Percentiles rank a stretch among this genome's conserved stretches.
Evolutionary conservation across 2,329 filamentous ascomycete species (phyloP).

Genomic region (Stagonosporopsis chrysanthemi): DNA sequence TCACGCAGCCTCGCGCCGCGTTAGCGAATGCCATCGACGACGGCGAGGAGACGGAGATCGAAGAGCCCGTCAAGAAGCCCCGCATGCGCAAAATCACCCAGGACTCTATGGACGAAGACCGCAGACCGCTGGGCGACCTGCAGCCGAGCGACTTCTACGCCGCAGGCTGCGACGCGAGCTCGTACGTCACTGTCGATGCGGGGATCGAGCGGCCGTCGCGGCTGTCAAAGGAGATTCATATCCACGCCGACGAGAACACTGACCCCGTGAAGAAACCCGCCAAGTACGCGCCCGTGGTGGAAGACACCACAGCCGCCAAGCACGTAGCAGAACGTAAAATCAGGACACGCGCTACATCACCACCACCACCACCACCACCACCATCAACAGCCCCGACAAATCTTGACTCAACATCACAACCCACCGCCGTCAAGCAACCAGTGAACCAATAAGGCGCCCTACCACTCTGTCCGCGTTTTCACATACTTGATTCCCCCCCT

Average conservation of each 20-base stretch:
- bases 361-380: too few species aligned
- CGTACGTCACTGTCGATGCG: slow-evolving; percentile 48
- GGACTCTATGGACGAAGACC: slow-evolving; percentile 53
- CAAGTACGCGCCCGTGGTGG: neutral
- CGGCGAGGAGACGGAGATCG: slow-evolving; percentile 24
- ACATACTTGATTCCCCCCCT: neutral
- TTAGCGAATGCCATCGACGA: slow-evolving; percentile 18
- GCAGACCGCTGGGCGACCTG: slow-evolving; percentile 48
- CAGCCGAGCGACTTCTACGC: slow-evolving; percentile 49
- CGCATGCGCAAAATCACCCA: slow-evolving; percentile 38
- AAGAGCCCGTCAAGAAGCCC: slow-evolving; percentile 38
- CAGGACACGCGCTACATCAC: neutral
- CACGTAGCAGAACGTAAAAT: neutral
- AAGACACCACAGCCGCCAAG: neutral
- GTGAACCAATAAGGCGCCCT: neutral
- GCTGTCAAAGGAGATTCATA: slow-evolving; percentile 41
- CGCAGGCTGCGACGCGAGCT: slow-evolving; percentile 46
- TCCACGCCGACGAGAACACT: slow-evolving; percentile 3
- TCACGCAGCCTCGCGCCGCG: slow-evolving; percentile 26
- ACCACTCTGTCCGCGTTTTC: slow-evolving; percentile 1
- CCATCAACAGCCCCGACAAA: neutral
- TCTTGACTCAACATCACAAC: neutral
- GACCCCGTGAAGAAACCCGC: slow-evolving; percentile 7
- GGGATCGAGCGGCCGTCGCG: slow-evolving; percentile 45
- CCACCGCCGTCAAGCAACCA: neutral